These are phyloP conservation scores for Xeromyces bisporus DNA, from an alignment of 495 filamentous ascomycete species.

Conservation along the genomic window DNA sequence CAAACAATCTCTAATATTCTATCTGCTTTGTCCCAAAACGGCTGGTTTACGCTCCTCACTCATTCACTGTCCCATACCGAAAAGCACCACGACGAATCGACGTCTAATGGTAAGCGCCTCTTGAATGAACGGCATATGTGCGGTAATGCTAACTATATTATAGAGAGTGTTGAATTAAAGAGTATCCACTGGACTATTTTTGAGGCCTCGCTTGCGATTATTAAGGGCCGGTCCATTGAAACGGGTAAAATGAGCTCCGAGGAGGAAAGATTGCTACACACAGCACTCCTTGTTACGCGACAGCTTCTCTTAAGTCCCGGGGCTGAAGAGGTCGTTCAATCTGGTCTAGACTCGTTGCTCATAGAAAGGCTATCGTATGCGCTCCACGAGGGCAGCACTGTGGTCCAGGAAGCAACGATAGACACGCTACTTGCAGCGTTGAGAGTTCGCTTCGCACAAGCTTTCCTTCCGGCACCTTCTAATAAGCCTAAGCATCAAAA, in stretches of 20 bases:
- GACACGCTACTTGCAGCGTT: conserved; percentile 57
- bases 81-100: conserved; percentile 11
- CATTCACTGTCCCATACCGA: conserved; percentile 18
- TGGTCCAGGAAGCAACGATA: conserved; percentile 55
- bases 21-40: conserved; percentile 24
- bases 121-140: too few species aligned
- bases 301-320: conserved; percentile 60
- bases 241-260: conserved; percentile 9
- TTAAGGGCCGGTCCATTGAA: conserved; percentile 9
- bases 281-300: conserved; percentile 52
- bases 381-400: conserved; percentile 31
- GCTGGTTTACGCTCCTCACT: conserved; percentile 24
- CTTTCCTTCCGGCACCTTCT: conserved; percentile 20
- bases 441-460: conserved; percentile 42
- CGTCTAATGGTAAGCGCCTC: conserved; percentile 16
- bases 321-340: conserved; percentile 42
- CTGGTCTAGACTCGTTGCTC: conserved; percentile 55
- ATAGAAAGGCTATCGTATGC: conserved; percentile 52
- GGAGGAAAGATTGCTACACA: conserved; percentile 40
- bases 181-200: conserved; percentile 26
- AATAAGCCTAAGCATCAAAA: conserved; percentile 25
- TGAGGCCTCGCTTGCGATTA: conserved; percentile 17
- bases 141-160: too few species aligned
- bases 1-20: conserved; percentile 58
- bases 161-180: conserved; percentile 15